phyloP scores from a whole-genome alignment of 2,329 filamentous ascomycete species.

The Trichoderma sp. region DNA sequence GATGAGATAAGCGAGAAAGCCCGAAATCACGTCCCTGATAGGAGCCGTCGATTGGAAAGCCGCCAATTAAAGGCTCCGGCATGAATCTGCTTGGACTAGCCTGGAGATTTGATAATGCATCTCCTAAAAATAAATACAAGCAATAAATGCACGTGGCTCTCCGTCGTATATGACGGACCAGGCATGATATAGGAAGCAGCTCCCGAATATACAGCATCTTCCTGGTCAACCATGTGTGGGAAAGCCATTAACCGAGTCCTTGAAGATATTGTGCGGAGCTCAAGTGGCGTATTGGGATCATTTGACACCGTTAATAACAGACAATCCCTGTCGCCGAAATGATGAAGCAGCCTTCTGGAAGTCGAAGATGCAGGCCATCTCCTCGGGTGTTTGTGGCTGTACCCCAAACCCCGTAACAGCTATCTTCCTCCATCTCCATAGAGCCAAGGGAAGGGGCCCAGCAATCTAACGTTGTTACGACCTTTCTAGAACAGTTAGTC shows the following conservation, averaged over 20 bases:
- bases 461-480: not conserved
- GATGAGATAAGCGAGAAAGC: constrained; percentile 22
- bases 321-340: constrained; percentile 17
- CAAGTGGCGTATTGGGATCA: not conserved
- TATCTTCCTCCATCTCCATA: constrained; percentile 3
- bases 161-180: not conserved
- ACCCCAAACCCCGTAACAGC: not conserved
- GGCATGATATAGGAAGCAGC: not conserved
- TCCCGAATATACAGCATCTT: not conserved
- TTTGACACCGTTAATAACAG: not conserved
- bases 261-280: not conserved
- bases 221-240: not conserved
- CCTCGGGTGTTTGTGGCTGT: constrained; percentile 2
- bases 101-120: constrained; percentile 3
- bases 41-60: not conserved
- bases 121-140: constrained; percentile 8
- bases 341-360: constrained; percentile 23
- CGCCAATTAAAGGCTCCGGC: not conserved
- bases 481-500: not conserved
- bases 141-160: constrained; percentile 12
- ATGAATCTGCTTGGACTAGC: not conserved
- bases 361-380: constrained; percentile 3
- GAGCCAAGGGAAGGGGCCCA: not conserved
- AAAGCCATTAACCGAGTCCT: not conserved
- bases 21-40: not conserved